Percentiles rank a stretch among this genome's conserved stretches.
Evolutionary conservation across 805 yeast species (phyloP).

Genomic region (Ogataea salicorniae): DNA sequence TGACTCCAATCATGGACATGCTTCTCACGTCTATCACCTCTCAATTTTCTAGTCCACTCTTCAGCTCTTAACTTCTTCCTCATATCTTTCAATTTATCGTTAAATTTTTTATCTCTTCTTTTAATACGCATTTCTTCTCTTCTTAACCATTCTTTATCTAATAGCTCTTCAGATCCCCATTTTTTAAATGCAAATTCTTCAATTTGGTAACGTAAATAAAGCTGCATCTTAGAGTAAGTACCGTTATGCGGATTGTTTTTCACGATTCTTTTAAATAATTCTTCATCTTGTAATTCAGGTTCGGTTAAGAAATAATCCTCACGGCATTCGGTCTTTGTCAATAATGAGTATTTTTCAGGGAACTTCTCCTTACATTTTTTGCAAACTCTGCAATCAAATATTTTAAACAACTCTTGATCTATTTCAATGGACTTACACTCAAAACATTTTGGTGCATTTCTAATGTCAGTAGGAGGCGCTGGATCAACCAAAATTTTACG

Average conservation of each 20-base stretch:
- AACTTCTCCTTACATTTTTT: constrained; percentile 61
- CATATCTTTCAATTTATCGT: constrained; percentile 79
- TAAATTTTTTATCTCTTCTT: constrained; percentile 74
- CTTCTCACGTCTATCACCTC: constrained; percentile 49
- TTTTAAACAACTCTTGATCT: constrained; percentile 62
- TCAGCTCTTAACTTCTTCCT: constrained; percentile 89
- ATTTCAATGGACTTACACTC: constrained; percentile 82
- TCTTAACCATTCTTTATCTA: constrained; percentile 89
- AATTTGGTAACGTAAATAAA: constrained; percentile 85
- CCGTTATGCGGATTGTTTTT: constrained; percentile 93
- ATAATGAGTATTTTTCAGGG: constrained; percentile 84
- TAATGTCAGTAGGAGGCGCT: constrained; percentile 69
- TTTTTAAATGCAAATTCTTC: constrained; percentile 89
- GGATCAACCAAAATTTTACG: constrained; percentile 41
- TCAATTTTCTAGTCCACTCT: constrained; percentile 66
- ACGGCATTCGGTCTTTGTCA: constrained; percentile 93
- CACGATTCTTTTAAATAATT: constrained; percentile 68
- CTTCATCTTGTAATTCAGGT: constrained; percentile 75
- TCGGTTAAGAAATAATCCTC: constrained; percentile 92
- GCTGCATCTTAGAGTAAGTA: constrained; percentile 87
- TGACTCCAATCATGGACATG: constrained; percentile 77
- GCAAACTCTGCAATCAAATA: constrained; percentile 77
- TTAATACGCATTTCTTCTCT: constrained; percentile 68
- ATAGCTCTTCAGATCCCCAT: constrained; percentile 87
- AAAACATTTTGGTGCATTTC: constrained; percentile 71